Base-by-base conservation (phyloP, 1,139 yeast species). In the Pichia sp. region DNA sequence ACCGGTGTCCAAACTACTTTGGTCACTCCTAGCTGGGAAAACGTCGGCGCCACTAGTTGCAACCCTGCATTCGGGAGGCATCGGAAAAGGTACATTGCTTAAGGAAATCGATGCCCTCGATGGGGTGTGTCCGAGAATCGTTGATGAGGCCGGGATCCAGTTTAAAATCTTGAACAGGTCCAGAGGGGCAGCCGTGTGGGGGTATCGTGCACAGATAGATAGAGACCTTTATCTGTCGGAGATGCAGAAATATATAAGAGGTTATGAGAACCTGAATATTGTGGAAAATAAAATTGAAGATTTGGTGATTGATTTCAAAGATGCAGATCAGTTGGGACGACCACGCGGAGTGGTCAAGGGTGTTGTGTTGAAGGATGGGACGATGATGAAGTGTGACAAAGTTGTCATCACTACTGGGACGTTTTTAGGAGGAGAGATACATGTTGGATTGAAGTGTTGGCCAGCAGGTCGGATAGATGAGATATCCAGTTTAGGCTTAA, bases 11-110 rank as follows among this genome's bases (percentile, higher is more conserved):
- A 67, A 2, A 89, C 98, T 0, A 73, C 87, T 1, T 75, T 95
- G 34, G 76, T 95, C 2, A 93, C 99, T 0, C 99, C 97, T 0
- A 76, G 75, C 51, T 68, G 82, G 34, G 68, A 76, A 40, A 88
- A 90, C 65, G 84, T 95, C 10, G 99, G 99, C 0, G 87, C 95
- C 0, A 95, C 98, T 34, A 90, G 97, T 1, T 95, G 99, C 68
- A 95, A 95, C 67, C 99, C 99, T 4, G 70, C 90, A 90, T 49
- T 89, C 90, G 86, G 99, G 99, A 43, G 99, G 99, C 53, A 95
- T 95, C 51, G 99, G 99, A 1, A 95, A 95, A 66, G 99, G 99
- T 19, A 93, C 97, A 1, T 73, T 95, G 51, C 72, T 95, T 42
- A 79, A 90, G 61, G 99, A 95, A 70, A 90, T 95, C 7, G 99